phyloP scores from a whole-genome alignment of 495 filamentous ascomycete genomes.

The Talaromyces trachyspermus region DNA sequence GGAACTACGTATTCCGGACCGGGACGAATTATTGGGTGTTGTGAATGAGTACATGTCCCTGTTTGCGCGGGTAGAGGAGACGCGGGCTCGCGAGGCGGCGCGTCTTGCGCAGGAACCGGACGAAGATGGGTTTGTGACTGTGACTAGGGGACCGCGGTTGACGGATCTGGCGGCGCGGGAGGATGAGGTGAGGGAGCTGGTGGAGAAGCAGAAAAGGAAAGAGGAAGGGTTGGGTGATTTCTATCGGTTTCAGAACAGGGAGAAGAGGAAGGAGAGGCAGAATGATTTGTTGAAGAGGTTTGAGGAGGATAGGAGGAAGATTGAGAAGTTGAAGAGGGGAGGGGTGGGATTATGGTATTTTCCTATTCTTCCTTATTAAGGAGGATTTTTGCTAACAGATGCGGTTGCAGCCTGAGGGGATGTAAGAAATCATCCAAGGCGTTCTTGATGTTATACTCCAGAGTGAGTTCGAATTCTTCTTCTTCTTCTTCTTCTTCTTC shows the following conservation, averaged over 20 bases:
- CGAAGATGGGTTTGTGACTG: conserved; percentile 92
- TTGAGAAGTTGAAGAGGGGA: conserved; percentile 44
- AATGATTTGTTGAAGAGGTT: conserved; percentile 52
- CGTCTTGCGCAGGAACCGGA: conserved; percentile 69
- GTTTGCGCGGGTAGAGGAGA: conserved; percentile 60
- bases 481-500: not conserved
- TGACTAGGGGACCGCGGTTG: conserved; percentile 63
- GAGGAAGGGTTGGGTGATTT: conserved; percentile 65
- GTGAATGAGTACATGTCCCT: conserved; percentile 77
- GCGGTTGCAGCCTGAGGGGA: conserved; percentile 47
- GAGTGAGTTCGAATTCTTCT: too few species aligned
- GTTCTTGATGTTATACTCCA: too few species aligned
- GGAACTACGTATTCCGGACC: conserved; percentile 59
- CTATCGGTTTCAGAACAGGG: conserved; percentile 88
- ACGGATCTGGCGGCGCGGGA: conserved; percentile 68
- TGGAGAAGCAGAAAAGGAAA: conserved; percentile 67
- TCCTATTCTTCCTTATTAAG: not conserved
- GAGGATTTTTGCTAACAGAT: conserved; percentile 2
- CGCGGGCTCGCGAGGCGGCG: conserved; percentile 54
- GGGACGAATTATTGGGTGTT: conserved; percentile 52
- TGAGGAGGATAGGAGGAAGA: conserved; percentile 47
- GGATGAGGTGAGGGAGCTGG: conserved; percentile 65
- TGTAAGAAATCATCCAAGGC: conserved; percentile 4
- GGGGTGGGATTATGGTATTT: conserved; percentile 43
- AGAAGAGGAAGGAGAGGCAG: conserved; percentile 80